Conservation (phyloP, 768 basidiomycete genomes). For the Scleroderma bovista region DNA sequence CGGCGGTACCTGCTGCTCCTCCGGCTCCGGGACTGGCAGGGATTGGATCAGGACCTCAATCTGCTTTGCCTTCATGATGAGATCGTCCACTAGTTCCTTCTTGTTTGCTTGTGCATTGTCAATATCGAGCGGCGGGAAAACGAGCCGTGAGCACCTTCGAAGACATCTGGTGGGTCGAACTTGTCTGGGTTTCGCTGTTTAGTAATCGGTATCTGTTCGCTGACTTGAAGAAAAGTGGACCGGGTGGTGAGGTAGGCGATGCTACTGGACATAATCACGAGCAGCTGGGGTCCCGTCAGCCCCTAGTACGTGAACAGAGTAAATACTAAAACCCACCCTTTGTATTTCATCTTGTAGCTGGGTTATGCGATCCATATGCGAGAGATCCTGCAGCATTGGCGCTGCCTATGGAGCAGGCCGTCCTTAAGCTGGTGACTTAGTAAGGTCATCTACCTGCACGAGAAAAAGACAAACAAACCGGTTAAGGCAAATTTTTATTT, state of each 20-base stretch:
- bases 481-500: too few relatives aligned
- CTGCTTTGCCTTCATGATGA: conserved; percentile 85
- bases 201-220: conserved; percentile 76
- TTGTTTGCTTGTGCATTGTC: conserved; percentile 55
- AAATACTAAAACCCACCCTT: conserved; percentile 43
- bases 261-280: conserved; percentile 83
- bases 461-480: too few relatives aligned
- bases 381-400: conserved; percentile 81
- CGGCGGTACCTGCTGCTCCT: conserved; percentile 63
- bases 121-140: neutral
- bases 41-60: conserved; percentile 80
- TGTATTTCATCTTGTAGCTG: conserved; percentile 95
- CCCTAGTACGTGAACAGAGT: neutral
- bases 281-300: conserved; percentile 44
- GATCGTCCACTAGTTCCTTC: conserved; percentile 76
- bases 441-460: too few relatives aligned
- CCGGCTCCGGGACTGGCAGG: conserved; percentile 72
- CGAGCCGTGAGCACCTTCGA: conserved; percentile 50
- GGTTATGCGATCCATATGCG: conserved; percentile 94
- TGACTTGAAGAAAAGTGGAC: conserved; percentile 74
- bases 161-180: conserved; percentile 64
- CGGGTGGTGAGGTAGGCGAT: conserved; percentile 75
- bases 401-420: neutral
- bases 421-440: too few relatives aligned
- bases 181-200: conserved; percentile 70